Percentiles rank a stretch among this genome's conserved stretches.
phyloP scores from a whole-genome alignment of 768 basidiomycete genomes.

The Vararia minispora region DNA sequence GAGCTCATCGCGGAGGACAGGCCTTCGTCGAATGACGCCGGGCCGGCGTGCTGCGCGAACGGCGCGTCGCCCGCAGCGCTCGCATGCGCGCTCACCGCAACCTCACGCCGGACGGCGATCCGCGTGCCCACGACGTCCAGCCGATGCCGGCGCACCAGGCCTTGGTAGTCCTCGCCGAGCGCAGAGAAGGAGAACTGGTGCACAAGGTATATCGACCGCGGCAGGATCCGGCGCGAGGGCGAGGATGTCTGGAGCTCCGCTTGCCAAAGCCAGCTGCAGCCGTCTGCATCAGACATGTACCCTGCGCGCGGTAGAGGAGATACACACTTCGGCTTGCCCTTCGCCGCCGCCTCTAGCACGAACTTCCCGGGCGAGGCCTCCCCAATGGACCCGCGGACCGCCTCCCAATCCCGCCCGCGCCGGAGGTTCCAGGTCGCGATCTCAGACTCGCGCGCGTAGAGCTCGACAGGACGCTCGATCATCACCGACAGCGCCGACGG shows the following conservation, averaged over 20 bases:
- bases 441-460: slow-evolving; percentile 26
- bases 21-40: slow-evolving; percentile 68
- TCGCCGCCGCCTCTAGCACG: slow-evolving; percentile 2
- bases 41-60: slow-evolving; percentile 36
- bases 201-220: slow-evolving; percentile 69
- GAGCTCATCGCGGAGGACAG: slow-evolving; percentile 63
- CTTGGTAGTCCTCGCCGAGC: slow-evolving; percentile 69
- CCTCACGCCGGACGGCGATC: slow-evolving; percentile 64
- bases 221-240: slow-evolving; percentile 44
- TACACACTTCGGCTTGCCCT: slow-evolving; percentile 25
- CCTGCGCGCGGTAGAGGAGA: neutral
- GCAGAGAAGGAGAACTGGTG: slow-evolving; percentile 79
- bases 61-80: slow-evolving; percentile 34
- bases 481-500: slow-evolving; percentile 26
- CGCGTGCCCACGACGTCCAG: slow-evolving; percentile 44
- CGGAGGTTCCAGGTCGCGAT: slow-evolving; percentile 61
- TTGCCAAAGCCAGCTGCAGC: slow-evolving; percentile 53
- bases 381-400: slow-evolving; percentile 31
- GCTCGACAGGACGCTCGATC: slow-evolving; percentile 24
- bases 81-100: slow-evolving; percentile 49
- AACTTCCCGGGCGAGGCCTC: neutral
- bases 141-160: slow-evolving; percentile 55
- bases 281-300: slow-evolving; percentile 1
- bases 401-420: slow-evolving; percentile 39
- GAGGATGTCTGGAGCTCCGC: slow-evolving; percentile 77